phyloP scores from a whole-genome alignment of 805 yeast genomes.

The Candida tammaniensis region DNA sequence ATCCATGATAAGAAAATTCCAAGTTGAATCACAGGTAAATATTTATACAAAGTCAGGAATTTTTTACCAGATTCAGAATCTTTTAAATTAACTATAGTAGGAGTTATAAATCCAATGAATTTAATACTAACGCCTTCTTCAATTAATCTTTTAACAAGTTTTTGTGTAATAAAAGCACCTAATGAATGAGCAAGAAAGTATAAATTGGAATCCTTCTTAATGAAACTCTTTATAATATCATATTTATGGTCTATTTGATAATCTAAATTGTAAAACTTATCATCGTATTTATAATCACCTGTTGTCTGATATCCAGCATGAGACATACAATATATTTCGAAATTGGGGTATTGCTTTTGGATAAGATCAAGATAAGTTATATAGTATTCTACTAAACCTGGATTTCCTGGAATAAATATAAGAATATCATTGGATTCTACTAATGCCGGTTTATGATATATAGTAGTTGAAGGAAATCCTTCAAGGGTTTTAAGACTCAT shows the following conservation, averaged over 20 bases:
- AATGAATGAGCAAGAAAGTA: conserved; percentile 67
- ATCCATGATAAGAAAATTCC: conserved; percentile 16
- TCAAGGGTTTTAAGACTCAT: conserved; percentile 15
- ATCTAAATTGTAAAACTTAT: conserved; percentile 36
- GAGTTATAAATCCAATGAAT: conserved; percentile 63
- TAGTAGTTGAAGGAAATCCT: conserved; percentile 25
- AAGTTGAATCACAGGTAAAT: conserved; percentile 25
- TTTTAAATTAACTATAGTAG: conserved; percentile 67
- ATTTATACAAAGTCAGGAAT: conserved; percentile 22
- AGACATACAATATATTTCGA: conserved; percentile 58
- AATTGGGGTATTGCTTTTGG: conserved; percentile 39
- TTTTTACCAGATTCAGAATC: conserved; percentile 32
- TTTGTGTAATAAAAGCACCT: conserved; percentile 63
- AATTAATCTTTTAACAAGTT: conserved; percentile 35
- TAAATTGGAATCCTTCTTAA: conserved; percentile 21
- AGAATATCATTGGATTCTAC: conserved; percentile 16
- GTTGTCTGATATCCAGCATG: conserved; percentile 56
- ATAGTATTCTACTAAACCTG: conserved; percentile 69
- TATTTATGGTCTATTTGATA: conserved; percentile 61
- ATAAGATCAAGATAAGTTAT: conserved; percentile 47
- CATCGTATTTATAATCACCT: conserved; percentile 21
- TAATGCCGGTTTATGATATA: conserved; percentile 21
- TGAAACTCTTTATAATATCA: conserved; percentile 41
- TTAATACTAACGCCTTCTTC: conserved; percentile 24
- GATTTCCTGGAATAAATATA: conserved; percentile 73